Evolutionary conservation across 441 rosid species (phyloP).

Genomic region (Erodium texanum): DNA sequence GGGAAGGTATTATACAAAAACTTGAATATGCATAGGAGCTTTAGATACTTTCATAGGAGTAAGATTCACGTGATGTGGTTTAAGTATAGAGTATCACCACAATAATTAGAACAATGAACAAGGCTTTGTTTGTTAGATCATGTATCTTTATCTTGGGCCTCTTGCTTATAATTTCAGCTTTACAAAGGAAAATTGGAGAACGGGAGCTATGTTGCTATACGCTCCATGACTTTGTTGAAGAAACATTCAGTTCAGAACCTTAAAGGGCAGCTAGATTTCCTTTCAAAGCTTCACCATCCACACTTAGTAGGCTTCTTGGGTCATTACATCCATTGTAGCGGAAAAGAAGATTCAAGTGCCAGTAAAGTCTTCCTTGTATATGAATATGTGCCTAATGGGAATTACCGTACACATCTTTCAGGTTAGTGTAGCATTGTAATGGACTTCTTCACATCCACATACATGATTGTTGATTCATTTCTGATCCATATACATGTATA

Average conservation of each 20-base stretch:
- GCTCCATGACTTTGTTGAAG: constrained; percentile 48
- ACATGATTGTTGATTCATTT: neutral
- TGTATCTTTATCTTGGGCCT: neutral
- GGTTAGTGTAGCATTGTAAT: constrained; percentile 33
- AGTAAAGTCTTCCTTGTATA: constrained; percentile 59
- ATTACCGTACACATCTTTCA: constrained; percentile 61
- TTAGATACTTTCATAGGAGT: neutral
- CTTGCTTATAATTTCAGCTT: constrained; percentile 40
- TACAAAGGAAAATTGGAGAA: constrained; percentile 70
- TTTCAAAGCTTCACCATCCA: constrained; percentile 84
- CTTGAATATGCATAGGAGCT: neutral
- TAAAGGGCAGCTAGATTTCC: constrained; percentile 56
- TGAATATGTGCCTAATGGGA: constrained; percentile 61
- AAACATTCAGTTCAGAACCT: constrained; percentile 67
- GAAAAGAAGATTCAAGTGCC: constrained; percentile 39
- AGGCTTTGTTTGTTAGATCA: neutral
- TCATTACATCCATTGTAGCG: constrained; percentile 49
- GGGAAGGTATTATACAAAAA: constrained; percentile 57
- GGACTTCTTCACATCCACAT: neutral
- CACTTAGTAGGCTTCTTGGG: constrained; percentile 80
- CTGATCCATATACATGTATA: neutral
- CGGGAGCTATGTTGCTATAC: constrained; percentile 57
- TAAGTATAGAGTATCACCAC: too few species aligned
- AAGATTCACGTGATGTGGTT: too few species aligned
- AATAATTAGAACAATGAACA: too few species aligned